Base-by-base conservation (phyloP, 2,329 filamentous ascomycete species). In the Calonectria pseudoreteaudii region DNA sequence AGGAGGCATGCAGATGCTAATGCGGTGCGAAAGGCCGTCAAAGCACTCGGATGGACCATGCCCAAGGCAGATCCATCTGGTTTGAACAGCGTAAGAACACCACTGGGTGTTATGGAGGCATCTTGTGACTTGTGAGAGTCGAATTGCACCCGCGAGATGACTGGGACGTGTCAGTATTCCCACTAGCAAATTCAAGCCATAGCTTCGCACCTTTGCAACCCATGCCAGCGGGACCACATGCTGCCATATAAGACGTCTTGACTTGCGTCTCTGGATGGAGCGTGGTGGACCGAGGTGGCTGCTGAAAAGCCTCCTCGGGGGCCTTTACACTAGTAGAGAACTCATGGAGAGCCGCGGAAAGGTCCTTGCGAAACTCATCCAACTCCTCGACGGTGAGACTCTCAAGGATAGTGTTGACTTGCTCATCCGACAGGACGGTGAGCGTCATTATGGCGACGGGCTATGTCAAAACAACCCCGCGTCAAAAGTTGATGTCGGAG, bases 11-110 rank as follows among this genome's bases (percentile, higher is more conserved):
- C 90, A 5, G 93, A 93, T 1, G 91, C 91, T 14, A 96, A 87
- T 0, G 94, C 93, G 0, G 95, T 97, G 74, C 95, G 92, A 84
- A 96, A 97, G 4, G 93, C 94, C 0, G 95, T 97, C 38, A 96
- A 86, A 58, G 94, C 92, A 73, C 90, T 90, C 20, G 94, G 94
- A 79, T 95, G 93, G 47, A 97, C 85, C 70, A 96, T 88, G 6
- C 93, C 94, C 7, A 91, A 84, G 0, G 94, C 89, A 14, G 86
- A 84, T 52, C 94, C 94, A 28, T 89, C 86, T 2, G 90, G 88
- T 0, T 87, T 86, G 85, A 94, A 93, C 64, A 96, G 86, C 34
- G 93, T 94, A 66, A 96, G 87, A 10, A 93, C 91, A 23, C 94
- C 93, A 3, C 90, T 91, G 18, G 93, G 90, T 49, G 83, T 85